A percentile compares a stretch with the other conserved stretches of the same genome.
Evolutionary conservation across 441 rosid species (phyloP).

Genomic region (California macrophylla): DNA sequence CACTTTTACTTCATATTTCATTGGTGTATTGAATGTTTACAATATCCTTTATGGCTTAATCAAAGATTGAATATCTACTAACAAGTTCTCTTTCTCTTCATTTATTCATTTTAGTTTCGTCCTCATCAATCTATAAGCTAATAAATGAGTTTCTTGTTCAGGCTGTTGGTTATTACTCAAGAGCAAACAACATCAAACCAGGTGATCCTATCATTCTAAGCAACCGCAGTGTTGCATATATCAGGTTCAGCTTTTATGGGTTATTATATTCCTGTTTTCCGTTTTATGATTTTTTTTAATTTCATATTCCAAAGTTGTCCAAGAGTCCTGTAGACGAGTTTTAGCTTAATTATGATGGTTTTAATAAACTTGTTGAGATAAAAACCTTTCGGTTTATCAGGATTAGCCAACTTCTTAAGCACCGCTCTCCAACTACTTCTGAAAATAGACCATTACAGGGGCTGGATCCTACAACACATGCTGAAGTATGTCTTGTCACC

Average conservation of each 20-base stretch:
- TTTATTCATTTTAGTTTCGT: conserved; percentile 6
- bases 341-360: not conserved
- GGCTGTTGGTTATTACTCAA: conserved; percentile 71
- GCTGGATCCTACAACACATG: conserved; percentile 79
- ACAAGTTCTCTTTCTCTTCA: not conserved
- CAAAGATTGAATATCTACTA: not conserved
- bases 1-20: not conserved
- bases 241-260: conserved; percentile 38
- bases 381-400: conserved; percentile 30
- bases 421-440: conserved; percentile 59
- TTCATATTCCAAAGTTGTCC: not conserved
- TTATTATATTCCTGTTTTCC: conserved; percentile 1
- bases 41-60: not conserved
- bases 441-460: conserved; percentile 69
- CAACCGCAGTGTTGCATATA: conserved; percentile 71
- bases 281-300: conserved; percentile 6
- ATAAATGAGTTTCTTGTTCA: conserved; percentile 21
- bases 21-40: not conserved
- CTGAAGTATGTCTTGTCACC: conserved; percentile 52
- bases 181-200: conserved; percentile 69
- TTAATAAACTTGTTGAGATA: conserved; percentile 14
- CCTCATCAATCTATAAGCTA: conserved; percentile 10
- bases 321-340: not conserved
- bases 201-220: conserved; percentile 64
- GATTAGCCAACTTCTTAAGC: conserved; percentile 65